phyloP scores from a whole-genome alignment of 2,329 filamentous ascomycete species.

The Stachybotrys echinatus region DNA sequence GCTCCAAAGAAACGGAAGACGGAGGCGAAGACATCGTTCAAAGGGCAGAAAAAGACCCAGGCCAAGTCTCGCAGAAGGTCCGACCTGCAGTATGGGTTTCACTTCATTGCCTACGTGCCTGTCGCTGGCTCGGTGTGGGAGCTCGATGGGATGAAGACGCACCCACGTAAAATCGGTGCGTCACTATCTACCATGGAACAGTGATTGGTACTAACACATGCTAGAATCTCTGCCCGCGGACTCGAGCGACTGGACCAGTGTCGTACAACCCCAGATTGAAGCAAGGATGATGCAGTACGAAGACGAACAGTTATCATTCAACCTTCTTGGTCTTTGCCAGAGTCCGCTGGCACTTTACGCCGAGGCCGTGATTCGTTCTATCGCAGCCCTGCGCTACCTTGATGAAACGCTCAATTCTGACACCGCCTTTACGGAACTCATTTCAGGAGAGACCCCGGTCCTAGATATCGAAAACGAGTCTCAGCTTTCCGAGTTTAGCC shows the following conservation, averaged over 20 bases:
- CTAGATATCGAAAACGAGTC: conserved; percentile 15
- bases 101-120: conserved; percentile 87
- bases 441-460: conserved; percentile 12
- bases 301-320: conserved; percentile 66
- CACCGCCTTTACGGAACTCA: conserved; percentile 12
- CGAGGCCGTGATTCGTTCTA: conserved; percentile 37
- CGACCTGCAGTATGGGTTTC: conserved; percentile 62
- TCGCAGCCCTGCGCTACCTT: conserved; percentile 33
- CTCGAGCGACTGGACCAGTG: conserved; percentile 55
- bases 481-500: conserved; percentile 23
- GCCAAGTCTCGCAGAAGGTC: conserved; percentile 24
- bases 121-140: conserved; percentile 74
- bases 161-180: conserved; percentile 46
- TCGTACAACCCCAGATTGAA: conserved; percentile 60
- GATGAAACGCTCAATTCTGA: conserved; percentile 21
- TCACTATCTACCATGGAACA: neutral
- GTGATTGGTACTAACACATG: neutral
- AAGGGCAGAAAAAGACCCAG: conserved; percentile 11
- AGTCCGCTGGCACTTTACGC: conserved; percentile 52
- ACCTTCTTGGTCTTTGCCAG: conserved; percentile 67
- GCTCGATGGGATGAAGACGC: conserved; percentile 75
- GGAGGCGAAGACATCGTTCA: conserved; percentile 21
- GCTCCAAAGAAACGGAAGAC: conserved; percentile 32
- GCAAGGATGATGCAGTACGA: conserved; percentile 63
- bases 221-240: conserved; percentile 13